Evolutionary conservation across 129 eudicot genomes (phyloP), one percentile per base, ranked within the genome.

Genomic region (Gnaphalium uliginosum): DNA sequence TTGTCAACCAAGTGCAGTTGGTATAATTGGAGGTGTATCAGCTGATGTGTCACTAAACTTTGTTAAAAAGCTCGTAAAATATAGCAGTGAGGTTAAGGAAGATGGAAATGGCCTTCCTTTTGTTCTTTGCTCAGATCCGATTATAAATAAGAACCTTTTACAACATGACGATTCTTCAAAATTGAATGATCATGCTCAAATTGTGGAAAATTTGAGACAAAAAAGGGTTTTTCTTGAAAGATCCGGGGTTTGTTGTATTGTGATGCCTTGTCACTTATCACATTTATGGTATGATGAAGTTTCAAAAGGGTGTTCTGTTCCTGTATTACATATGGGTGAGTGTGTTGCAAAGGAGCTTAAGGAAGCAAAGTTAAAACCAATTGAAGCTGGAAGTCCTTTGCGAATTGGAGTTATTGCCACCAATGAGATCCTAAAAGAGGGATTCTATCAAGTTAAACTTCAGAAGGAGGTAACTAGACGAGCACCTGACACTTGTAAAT

Each of bases 311-410:
- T 85, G 88, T 68, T 80, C 88, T 35, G 85, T 89, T 61, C 96
- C 89, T 14, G 65, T 92, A 59, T 85, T 92, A 78, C 91, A 89
- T 72, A 78, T 92, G 85, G 97, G 87, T 18, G 91, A 89, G 62
- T 89, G 96, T 81, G 96, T 85, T 29, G 96, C 93, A 65, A 85
- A 76, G 76, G 93, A 89, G 83, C 92, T 89, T 13, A 89, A 84
- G 71, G 92, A 87, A 69, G 94, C 91, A 4, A 86, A 92, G 67
- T 78, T 89, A 74, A 89, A 82, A 86, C 96, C 98, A 8, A 64
- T 92, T 48, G 91, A 87, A 87, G 87, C 93, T 62, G 97, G 97
- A 73, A 87, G 96, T 68, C 78, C 84, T 33, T 68, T 79, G 58
- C 54, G 83, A 51, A 89, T 92, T 64, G 94, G 96, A 56, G 78